These are phyloP conservation scores for Garcia nutans DNA, from an alignment of 345 rosid genomes.

Conservation along the genomic window DNA sequence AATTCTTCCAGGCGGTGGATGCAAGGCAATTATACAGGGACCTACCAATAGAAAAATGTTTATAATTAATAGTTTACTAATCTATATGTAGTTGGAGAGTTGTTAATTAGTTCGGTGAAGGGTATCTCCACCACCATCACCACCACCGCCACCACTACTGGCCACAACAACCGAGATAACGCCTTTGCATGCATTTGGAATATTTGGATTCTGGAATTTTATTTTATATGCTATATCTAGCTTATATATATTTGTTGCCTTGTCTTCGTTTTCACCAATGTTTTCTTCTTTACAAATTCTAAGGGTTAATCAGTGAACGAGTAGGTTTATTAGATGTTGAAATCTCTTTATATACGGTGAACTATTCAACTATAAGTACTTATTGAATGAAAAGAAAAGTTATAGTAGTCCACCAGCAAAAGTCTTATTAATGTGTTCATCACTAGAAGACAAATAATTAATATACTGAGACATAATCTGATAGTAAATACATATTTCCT, in stretches of 20 bases:
- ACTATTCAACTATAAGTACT: too few relatives aligned
- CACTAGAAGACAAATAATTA: neutral
- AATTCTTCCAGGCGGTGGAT: constrained; percentile 22
- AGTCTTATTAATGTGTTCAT: neutral
- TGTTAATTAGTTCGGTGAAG: constrained; percentile 19
- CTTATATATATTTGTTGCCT: neutral
- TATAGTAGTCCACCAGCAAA: too few relatives aligned
- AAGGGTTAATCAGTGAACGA: neutral
- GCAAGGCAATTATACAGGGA: constrained; percentile 23
- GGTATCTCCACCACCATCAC: constrained; percentile 18
- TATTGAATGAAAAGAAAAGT: too few relatives aligned
- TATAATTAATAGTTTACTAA: constrained; percentile 8
- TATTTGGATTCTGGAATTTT: constrained; percentile 10
- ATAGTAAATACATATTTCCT: too few relatives aligned
- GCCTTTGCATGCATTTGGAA: constrained; percentile 9
- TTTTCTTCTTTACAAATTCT: neutral
- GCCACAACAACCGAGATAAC: constrained; percentile 16
- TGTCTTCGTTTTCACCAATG: neutral
- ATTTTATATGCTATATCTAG: neutral
- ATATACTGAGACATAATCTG: too few relatives aligned
- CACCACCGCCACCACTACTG: constrained; percentile 21
- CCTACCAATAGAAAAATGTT: constrained; percentile 28
- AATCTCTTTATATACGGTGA: neutral
- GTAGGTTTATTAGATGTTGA: neutral
- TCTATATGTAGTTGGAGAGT: constrained; percentile 8